Conservation (phyloP, 1,139 yeast genomes). For the Hyphopichia khmerensis region DNA sequence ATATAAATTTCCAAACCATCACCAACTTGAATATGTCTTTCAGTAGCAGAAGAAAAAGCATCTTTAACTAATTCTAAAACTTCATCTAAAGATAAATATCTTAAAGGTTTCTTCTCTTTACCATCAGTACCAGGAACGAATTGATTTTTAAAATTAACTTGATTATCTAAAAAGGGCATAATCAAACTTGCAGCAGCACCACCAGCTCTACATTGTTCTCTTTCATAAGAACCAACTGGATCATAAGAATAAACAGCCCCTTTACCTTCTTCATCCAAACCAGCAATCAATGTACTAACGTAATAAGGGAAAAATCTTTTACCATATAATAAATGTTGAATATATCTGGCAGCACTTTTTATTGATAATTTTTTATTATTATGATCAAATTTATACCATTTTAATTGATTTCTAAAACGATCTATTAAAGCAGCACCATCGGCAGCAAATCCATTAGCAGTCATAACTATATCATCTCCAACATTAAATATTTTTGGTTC, state of each 20-base stretch:
- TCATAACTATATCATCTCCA: slow-evolving; percentile 83
- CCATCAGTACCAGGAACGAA: slow-evolving; percentile 76
- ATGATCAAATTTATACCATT: slow-evolving; percentile 94
- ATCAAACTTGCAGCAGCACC: slow-evolving; percentile 96
- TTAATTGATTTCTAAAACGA: slow-evolving; percentile 70
- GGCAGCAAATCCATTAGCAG: slow-evolving; percentile 96
- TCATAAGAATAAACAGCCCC: slow-evolving; percentile 96
- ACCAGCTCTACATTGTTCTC: slow-evolving; percentile 97
- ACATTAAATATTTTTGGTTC: slow-evolving; percentile 88
- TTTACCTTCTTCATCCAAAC: slow-evolving; percentile 89
- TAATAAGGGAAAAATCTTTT: slow-evolving; percentile 97
- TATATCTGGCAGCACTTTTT: slow-evolving; percentile 81
- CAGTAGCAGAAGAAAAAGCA: slow-evolving; percentile 94
- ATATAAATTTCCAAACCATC: slow-evolving; percentile 89
- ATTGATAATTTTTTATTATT: slow-evolving; percentile 65
- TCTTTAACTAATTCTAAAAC: slow-evolving; percentile 85
- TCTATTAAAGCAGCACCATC: slow-evolving; percentile 87
- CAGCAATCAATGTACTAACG: slow-evolving; percentile 92
- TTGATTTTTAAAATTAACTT: slow-evolving; percentile 93
- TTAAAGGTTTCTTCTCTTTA: slow-evolving; percentile 55
- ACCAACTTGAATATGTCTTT: slow-evolving; percentile 97
- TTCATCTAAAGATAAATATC: slow-evolving; percentile 75
- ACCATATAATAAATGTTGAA: slow-evolving; percentile 87
- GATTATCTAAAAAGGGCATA: slow-evolving; percentile 97
- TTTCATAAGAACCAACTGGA: slow-evolving; percentile 96